These are phyloP conservation scores for Talaromyces adpressus DNA, from an alignment of 495 filamentous ascomycete genomes.

Conservation along the genomic window DNA sequence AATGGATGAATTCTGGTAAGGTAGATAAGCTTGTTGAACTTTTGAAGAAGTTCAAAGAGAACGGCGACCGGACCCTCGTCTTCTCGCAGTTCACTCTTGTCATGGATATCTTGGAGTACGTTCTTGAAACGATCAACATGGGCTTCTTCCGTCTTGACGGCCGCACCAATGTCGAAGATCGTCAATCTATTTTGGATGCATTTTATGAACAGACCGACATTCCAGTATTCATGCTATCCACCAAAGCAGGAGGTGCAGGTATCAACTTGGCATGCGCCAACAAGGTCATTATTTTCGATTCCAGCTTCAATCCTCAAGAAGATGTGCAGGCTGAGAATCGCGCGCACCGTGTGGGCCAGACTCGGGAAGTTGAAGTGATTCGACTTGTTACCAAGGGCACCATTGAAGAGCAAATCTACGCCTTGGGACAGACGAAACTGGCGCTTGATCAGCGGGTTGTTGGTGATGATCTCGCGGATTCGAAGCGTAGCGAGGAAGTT, in stretches of 20 bases:
- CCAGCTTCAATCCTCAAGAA: constrained; percentile 91
- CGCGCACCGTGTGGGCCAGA: constrained; percentile 91
- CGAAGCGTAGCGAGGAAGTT: constrained; percentile 46
- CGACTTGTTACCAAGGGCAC: constrained; percentile 75
- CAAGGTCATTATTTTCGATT: constrained; percentile 96
- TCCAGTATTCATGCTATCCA: constrained; percentile 86
- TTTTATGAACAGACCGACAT: constrained; percentile 73
- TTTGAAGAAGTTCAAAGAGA: constrained; percentile 61
- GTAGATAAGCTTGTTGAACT: constrained; percentile 69
- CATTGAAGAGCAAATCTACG: constrained; percentile 89
- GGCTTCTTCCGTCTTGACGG: constrained; percentile 79
- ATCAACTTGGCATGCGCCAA: constrained; percentile 94
- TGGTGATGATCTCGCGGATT: constrained; percentile 46
- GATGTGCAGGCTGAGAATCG: constrained; percentile 96
- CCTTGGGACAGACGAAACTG: constrained; percentile 83
- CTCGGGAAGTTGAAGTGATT: constrained; percentile 76
- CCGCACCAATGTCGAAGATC: constrained; percentile 69
- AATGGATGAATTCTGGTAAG: constrained; percentile 94
- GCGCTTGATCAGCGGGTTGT: constrained; percentile 83
- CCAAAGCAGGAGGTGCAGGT: constrained; percentile 87
- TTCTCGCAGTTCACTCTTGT: constrained; percentile 93
- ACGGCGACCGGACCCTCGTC: constrained; percentile 79
- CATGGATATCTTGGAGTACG: constrained; percentile 79
- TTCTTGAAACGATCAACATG: constrained; percentile 66
- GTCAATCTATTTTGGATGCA: constrained; percentile 75